These are phyloP conservation scores for Colletotrichum camelliae DNA, from an alignment of 2,329 filamentous ascomycete genomes.

Conservation along the genomic window DNA sequence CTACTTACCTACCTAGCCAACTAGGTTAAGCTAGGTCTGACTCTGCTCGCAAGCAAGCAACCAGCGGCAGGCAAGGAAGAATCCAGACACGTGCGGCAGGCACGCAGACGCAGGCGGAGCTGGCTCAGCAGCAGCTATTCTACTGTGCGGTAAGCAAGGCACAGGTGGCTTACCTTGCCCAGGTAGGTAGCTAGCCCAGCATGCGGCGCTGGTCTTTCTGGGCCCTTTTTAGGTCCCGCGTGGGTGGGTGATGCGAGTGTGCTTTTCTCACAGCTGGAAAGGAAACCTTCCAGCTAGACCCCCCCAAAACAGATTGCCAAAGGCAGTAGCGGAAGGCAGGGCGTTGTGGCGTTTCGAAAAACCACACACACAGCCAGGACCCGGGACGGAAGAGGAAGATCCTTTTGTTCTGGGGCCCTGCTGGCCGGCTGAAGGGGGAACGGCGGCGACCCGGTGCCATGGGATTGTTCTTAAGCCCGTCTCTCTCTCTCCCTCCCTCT, in stretches of 20 bases:
- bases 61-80: background rate
- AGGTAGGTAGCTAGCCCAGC: background rate
- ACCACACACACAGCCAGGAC: background rate
- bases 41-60: background rate
- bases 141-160: background rate
- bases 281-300: background rate
- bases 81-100: background rate
- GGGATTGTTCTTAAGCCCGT: background rate
- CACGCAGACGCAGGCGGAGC: background rate
- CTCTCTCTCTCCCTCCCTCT: background rate
- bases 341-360: background rate
- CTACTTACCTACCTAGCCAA: too few species aligned
- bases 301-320: background rate
- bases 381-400: background rate
- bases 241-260: background rate
- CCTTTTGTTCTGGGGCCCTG: background rate
- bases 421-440: background rate
- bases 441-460: background rate
- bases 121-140: background rate
- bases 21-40: too few species aligned
- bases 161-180: background rate
- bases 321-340: background rate
- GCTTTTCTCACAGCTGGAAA: background rate
- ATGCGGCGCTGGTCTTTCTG: background rate
- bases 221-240: background rate